Evolutionary conservation across 148 eudicot species (phyloP), one percentile per base, ranked within the genome.

Genomic region (Silene conica): DNA sequence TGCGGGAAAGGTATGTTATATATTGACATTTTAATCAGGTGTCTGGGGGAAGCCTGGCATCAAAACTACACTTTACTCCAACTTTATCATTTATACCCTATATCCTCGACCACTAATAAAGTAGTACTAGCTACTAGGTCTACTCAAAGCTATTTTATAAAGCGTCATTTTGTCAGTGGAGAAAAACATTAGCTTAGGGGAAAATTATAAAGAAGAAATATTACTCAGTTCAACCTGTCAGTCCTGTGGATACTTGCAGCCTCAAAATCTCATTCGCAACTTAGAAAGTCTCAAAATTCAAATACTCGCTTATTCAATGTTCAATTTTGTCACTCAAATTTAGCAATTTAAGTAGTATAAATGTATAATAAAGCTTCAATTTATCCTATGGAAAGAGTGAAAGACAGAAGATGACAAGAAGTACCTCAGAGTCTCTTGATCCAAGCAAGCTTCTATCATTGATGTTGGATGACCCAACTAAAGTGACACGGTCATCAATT

Each of bases 401-500:
- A 70, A 41, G 38, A 65, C 20, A 57, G 23, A 19, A 41, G 67
- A 48, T 12, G 59, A 72, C 5, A 20, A 15, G n/a, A 45, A 41
- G 73, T 76, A 96, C 99, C 97, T 96, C 99, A 74, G 99, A 96
- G 82, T 96, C 99, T 80, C 99, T 86, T 62, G 96, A 92, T 63
- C 99, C 99, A 71, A 96, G 97, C 89, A 96, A 83, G 83, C 99
- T 96, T 76, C 99, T 87, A 81, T 92, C 99, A 63, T 96, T 96
- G 55, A 96, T 96, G 82, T 96, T 96, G 48, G 96, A 93, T 20
- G 99, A 96, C 52, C 99, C 99, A 78, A 96, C 74, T 81, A 96
- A 86, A 67, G 92, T 70, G 71, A 84, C 74, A 59, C 85, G 84
- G 72, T 96, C 99, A 82, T 96, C 99, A 82, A 96, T 57, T 73